phyloP scores from a whole-genome alignment of 371 early-diverging fungal genomes.

The Phascolomyces articulosus region DNA sequence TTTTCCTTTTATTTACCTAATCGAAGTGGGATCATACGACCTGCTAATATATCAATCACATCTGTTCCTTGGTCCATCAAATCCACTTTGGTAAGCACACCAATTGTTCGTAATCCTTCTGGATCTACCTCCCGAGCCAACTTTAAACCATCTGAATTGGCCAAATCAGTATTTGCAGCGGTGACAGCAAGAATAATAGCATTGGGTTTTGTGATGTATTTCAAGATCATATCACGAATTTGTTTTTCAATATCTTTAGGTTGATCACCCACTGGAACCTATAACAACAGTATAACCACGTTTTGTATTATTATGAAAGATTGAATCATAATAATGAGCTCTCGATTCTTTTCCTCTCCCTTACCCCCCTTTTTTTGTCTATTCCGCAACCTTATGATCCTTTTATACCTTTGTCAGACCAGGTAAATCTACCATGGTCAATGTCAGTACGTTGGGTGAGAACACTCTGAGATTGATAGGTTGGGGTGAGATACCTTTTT shows the following conservation, averaged over 20 bases:
- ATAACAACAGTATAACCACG: neutral
- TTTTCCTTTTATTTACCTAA: too few species aligned
- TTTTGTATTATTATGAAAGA: too few species aligned
- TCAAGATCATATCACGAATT: conserved; percentile 95
- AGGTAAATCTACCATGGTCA: conserved; percentile 98
- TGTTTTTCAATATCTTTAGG: conserved; percentile 98
- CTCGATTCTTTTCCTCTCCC: neutral
- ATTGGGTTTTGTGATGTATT: conserved; percentile 94
- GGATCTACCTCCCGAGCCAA: conserved; percentile 98
- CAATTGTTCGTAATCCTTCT: conserved; percentile 97
- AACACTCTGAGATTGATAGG: conserved; percentile 97
- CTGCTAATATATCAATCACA: conserved; percentile 98
- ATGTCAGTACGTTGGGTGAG: conserved; percentile 94
- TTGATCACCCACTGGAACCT: conserved; percentile 97
- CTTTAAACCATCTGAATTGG: conserved; percentile 98
- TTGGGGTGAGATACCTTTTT: conserved; percentile 79
- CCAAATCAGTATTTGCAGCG: conserved; percentile 97
- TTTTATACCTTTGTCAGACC: conserved; percentile 88
- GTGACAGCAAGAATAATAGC: conserved; percentile 98
- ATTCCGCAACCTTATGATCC: neutral
- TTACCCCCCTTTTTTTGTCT: neutral
- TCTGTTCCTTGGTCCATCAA: conserved; percentile 99
- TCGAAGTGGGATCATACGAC: conserved; percentile 92
- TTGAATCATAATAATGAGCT: too few species aligned
- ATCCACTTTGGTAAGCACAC: conserved; percentile 99